A percentile compares a stretch with the other conserved stretches of the same genome.
phyloP scores from a whole-genome alignment of 176 grass and related monocot genomes.

The Poa pratensis region DNA sequence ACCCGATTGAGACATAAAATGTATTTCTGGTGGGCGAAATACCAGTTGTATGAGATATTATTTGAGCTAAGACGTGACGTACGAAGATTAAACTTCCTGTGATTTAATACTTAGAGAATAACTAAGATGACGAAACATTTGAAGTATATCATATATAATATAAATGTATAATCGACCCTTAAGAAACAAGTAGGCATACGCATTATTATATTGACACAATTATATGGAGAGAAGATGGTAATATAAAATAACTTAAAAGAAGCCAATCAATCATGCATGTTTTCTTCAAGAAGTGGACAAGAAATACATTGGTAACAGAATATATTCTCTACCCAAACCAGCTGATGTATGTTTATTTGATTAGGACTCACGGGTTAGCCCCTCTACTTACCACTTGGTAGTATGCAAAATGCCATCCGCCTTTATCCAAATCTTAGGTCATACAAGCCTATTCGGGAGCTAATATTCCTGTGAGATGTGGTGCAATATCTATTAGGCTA shows the following conservation, averaged over 20 bases:
- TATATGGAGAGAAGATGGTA: neutral
- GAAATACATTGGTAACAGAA: conserved; percentile 17
- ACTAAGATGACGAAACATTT: no score
- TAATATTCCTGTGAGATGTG: conserved; percentile 30
- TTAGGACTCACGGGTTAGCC: neutral
- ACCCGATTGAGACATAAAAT: no score
- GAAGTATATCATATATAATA: no score
- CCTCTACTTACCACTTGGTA: neutral
- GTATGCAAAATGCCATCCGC: neutral
- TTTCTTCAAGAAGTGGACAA: neutral
- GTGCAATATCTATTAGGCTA: neutral
- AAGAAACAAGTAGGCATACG: neutral
- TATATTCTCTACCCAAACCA: conserved; percentile 31
- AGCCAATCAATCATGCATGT: conserved; percentile 1
- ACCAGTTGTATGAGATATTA: no score
- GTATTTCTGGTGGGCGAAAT: no score
- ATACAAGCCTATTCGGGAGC: neutral
- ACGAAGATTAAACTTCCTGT: no score
- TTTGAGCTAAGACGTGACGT: no score
- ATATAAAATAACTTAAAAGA: conserved; percentile 22
- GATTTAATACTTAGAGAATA: no score
- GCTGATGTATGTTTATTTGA: conserved; percentile 22
- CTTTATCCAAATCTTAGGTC: conserved; percentile 17
- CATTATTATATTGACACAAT: neutral
- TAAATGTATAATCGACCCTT: neutral